Base-by-base conservation (phyloP, 306 rosid genomes). In the Gleditsia sinensis region DNA sequence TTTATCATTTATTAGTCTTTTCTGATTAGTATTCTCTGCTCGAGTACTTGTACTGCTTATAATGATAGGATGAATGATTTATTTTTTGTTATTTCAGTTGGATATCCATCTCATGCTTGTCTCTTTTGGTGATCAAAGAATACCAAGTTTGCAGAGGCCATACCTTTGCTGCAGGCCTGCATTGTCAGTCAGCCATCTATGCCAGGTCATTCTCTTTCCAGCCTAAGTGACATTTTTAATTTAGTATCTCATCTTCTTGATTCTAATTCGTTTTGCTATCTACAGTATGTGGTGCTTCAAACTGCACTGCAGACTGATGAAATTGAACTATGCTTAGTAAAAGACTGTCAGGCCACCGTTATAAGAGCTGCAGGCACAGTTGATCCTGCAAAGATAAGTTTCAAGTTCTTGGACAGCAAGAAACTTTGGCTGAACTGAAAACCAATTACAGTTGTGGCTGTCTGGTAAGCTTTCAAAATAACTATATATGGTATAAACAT, bases 161-260 rank as follows among this genome's bases (percentile, higher is more conserved):
- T 82, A 78, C 70, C 86, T 92, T 81, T 65, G 70, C 74, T 90
- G 98, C 82, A 84, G 63, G 71, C 90, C 90, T 67, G 82, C 82
- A 19, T 14, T 79, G 59, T 82, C 91, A 21, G 71, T 92, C 69
- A 74, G 80, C 68, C 83, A 51, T 28, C 80, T 92, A 25, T 74
- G 84, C 79, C 75, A 88, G 90, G 98, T 92, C 66, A 71, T 37
- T 76, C 20, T 66, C 66, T 43, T 73, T 72, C 74, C 65, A 40
- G 61, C 40, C 3, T 32, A 61, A 37, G 25, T 80, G 40, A 63
- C 9, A 49, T 76, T 62, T n/a, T 63, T 56, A 67, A 49, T 72
- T 21, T 55, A 30, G 23, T 63, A 30, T 46, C n/a, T 21, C 14
- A 19, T 62, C 71, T 17, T 40, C 33, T 74, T 62, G 62, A 46